These are phyloP conservation scores for Cordyceps farinosa DNA, from an alignment of 2,329 filamentous ascomycete genomes.

Conservation along the genomic window DNA sequence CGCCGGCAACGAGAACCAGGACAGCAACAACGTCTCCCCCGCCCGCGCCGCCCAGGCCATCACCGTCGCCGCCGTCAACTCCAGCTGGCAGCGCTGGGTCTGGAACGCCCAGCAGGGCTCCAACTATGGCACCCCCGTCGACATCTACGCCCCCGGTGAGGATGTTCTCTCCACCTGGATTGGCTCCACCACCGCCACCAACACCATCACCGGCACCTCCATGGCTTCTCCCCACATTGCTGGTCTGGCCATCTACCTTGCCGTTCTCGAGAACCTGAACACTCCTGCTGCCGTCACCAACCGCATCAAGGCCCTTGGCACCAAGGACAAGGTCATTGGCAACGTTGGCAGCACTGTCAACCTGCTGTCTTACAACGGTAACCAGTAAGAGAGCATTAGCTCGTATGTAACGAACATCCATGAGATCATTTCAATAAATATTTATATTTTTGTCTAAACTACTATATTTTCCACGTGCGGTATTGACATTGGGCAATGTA, in stretches of 20 bases:
- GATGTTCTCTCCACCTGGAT: conserved; percentile 42
- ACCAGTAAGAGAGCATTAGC: neutral
- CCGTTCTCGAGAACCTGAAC: conserved; percentile 11
- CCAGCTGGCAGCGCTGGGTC: conserved; percentile 34
- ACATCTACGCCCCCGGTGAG: conserved; percentile 45
- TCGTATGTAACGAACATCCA: neutral
- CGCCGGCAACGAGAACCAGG: conserved; percentile 49
- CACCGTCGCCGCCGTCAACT: conserved; percentile 50
- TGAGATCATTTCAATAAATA: neutral
- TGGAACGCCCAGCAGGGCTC: conserved; percentile 34
- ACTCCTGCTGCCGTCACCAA: conserved; percentile 6
- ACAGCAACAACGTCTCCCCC: conserved; percentile 40
- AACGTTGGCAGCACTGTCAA: conserved; percentile 5
- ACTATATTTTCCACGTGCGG: too few species aligned
- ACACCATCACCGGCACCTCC: conserved; percentile 45
- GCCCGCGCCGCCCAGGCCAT: conserved; percentile 46
- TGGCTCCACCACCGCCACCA: conserved; percentile 33
- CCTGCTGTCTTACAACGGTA: conserved; percentile 14
- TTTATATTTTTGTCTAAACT: neutral
- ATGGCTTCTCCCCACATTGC: conserved; percentile 50
- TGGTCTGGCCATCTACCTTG: conserved; percentile 25
- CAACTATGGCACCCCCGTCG: conserved; percentile 43
- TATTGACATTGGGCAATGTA: too few species aligned
- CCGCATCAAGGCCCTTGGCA: conserved; percentile 9
- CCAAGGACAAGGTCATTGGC: conserved; percentile 7